Evolutionary conservation across 2,329 filamentous ascomycete genomes (phyloP).

Genomic region (Diaporthe sp.): DNA sequence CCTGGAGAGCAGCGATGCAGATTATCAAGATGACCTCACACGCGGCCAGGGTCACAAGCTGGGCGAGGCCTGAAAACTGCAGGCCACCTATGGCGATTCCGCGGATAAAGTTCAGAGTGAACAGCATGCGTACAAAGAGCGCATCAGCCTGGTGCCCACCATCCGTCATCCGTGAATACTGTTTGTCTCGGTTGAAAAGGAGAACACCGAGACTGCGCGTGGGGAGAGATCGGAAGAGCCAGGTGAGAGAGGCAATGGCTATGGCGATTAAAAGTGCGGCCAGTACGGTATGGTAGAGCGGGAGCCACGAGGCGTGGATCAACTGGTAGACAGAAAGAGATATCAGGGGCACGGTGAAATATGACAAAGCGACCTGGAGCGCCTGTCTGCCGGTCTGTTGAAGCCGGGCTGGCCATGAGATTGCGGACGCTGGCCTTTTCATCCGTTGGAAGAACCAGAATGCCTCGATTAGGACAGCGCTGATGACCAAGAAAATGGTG

Average conservation of each 20-base stretch:
- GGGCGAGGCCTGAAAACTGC: slow-evolving; percentile 60
- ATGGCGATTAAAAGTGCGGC: slow-evolving; percentile 43
- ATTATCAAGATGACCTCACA: slow-evolving; percentile 78
- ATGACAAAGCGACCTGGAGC: slow-evolving; percentile 78
- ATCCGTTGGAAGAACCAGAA: slow-evolving; percentile 10
- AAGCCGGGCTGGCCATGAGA: slow-evolving; percentile 12
- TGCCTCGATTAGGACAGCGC: background rate
- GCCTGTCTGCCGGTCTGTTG: slow-evolving; percentile 20
- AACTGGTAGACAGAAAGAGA: slow-evolving; percentile 52
- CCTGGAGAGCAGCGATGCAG: slow-evolving; percentile 75
- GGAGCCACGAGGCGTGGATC: background rate
- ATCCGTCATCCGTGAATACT: slow-evolving; percentile 4
- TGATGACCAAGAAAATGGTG: background rate
- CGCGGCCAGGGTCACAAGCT: slow-evolving; percentile 77
- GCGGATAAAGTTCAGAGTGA: slow-evolving; percentile 1
- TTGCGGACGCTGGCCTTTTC: slow-evolving; percentile 51
- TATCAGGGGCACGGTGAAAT: slow-evolving; percentile 79
- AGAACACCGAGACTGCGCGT: slow-evolving; percentile 47
- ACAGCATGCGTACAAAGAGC: slow-evolving; percentile 4
- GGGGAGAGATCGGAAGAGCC: slow-evolving; percentile 47
- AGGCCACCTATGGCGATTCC: slow-evolving; percentile 9
- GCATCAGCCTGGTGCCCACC: background rate
- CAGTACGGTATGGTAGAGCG: background rate
- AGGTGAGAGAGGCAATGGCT: slow-evolving; percentile 46
- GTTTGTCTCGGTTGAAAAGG: slow-evolving; percentile 24